Conservation (phyloP, 306 rosid species). For the Rosa lucieae region DNA sequence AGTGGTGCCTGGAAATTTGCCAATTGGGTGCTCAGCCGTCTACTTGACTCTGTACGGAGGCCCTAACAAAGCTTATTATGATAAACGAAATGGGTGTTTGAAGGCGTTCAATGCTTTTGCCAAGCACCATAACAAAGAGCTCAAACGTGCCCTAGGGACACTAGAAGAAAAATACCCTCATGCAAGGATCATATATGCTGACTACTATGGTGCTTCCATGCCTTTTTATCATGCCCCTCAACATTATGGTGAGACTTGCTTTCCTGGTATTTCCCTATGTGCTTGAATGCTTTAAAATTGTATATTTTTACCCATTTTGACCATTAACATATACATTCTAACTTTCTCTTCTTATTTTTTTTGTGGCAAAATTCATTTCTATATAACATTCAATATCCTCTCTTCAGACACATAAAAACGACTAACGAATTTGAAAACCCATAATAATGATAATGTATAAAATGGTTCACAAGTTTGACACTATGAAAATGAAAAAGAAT, state of each 20-base stretch:
- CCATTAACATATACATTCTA: no score
- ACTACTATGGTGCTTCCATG: slow-evolving; percentile 56
- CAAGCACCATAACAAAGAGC: slow-evolving; percentile 49
- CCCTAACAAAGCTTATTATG: slow-evolving; percentile 39
- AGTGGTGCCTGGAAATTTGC: slow-evolving; percentile 71
- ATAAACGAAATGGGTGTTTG: slow-evolving; percentile 55
- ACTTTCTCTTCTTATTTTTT: neutral
- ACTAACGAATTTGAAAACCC: no score
- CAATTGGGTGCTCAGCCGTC: slow-evolving; percentile 57
- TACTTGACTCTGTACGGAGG: slow-evolving; percentile 48
- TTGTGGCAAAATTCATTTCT: no score
- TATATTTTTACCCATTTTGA: neutral
- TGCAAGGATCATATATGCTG: slow-evolving; percentile 56
- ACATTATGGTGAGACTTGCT: slow-evolving; percentile 41
- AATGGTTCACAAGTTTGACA: no score
- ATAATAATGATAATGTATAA: no score
- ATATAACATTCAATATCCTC: neutral
- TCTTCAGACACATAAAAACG: neutral
- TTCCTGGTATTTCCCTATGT: neutral
- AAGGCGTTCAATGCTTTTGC: slow-evolving; percentile 53
- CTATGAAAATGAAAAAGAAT: no score
- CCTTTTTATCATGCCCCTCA: slow-evolving; percentile 48
- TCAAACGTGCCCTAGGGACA: slow-evolving; percentile 35
- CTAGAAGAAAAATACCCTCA: slow-evolving; percentile 45
- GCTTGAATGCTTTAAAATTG: neutral